Conservation (phyloP, 1,284 basidiomycete species). For the Apiotrichum veenhuisii region DNA sequence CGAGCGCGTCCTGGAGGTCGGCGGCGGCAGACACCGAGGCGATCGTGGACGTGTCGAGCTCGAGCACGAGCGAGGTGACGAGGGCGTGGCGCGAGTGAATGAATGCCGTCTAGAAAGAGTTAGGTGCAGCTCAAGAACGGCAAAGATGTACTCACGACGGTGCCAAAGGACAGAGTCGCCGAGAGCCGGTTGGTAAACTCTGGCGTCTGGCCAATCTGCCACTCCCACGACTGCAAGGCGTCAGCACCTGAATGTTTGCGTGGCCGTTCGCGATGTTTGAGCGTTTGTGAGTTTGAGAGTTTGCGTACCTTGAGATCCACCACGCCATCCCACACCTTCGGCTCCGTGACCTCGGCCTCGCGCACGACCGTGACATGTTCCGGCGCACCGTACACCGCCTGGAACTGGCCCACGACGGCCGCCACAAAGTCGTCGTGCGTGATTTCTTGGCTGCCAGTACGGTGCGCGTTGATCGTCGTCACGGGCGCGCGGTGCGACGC, state of each 20-base stretch:
- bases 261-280: no score
- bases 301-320: conserved; percentile 53
- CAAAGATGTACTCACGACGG: conserved; percentile 46
- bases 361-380: conserved; percentile 54
- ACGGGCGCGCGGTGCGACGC: conserved; percentile 86
- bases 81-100: conserved; percentile 52
- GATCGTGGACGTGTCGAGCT: conserved; percentile 8
- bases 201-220: conserved; percentile 91
- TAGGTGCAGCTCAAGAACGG: neutral
- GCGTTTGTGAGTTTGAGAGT: no score
- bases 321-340: conserved; percentile 63
- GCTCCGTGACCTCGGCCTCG: conserved; percentile 53
- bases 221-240: conserved; percentile 72
- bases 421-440: conserved; percentile 68
- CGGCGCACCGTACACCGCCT: conserved; percentile 57
- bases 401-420: conserved; percentile 70
- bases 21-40: conserved; percentile 7
- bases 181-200: conserved; percentile 63
- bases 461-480: conserved; percentile 65
- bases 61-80: conserved; percentile 45
- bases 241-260: no score
- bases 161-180: conserved; percentile 32
- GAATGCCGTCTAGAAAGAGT: conserved; percentile 40
- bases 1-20: conserved; percentile 30
- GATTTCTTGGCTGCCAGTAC: conserved; percentile 43